Evolutionary conservation across 2,329 filamentous ascomycete genomes (phyloP), one percentile per base, ranked within the genome.

Genomic region (Huntiella moniliformis): DNA sequence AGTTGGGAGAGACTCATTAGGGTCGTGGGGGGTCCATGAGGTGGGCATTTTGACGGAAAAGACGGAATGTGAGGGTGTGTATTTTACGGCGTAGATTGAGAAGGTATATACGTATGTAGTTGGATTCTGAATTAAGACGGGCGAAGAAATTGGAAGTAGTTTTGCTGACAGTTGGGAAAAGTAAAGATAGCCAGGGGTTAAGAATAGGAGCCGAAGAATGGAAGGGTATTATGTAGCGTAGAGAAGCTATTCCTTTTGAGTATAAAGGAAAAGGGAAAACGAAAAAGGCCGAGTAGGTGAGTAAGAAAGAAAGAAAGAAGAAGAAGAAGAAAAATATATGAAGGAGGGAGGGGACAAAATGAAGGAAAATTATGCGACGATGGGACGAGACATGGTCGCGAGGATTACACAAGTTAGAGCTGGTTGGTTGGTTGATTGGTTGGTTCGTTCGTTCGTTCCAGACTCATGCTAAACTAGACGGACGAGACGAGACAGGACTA

Each of bases 231-330:
- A 35, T 35, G 34, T 35, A 36, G 34, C 13, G 34, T 6, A 34
- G 32, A 34, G 34, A 31, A 11, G 22, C 18, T n/a, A 6, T n/a
- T 38, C 34, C 13, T 8, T 13, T 31, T 17, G 39, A 4, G 17
- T 7, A n/a, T 15, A 10, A 11, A 32, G 17, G 39, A 13, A 31
- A 42, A 42, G 12, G 18, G 11, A 13, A 28, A 31, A 33, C 32
- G 39, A 6, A 28, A 32, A n/a, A 7, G 12, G 39, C 10, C 17
- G 13, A 40, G 2, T 3, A 66, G 75, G 51, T 77, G 74, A 50
- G 5, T 28, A 6, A 5, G 22, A 28, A n/a, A n/a, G n/a, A n/a
- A n/a, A n/a, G n/a, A n/a, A n/a, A n/a, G n/a, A n/a, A n/a, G n/a
- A n/a, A n/a, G n/a, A n/a, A n/a, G n/a, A n/a, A n/a, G n/a, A n/a